Conservation (phyloP, 179 eudicot species). For the Camellia oleifera region DNA sequence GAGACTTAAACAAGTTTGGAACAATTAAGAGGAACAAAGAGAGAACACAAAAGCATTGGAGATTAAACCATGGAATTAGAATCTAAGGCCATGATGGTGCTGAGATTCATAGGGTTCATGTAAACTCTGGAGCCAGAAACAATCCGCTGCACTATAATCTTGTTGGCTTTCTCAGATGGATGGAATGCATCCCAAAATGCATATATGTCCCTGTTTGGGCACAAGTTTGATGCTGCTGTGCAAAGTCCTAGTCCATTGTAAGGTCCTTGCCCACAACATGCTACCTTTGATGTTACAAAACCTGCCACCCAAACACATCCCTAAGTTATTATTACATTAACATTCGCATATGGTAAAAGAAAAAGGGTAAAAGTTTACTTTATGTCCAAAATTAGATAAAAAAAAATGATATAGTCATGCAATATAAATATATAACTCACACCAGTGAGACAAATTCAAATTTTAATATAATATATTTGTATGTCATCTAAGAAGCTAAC, state of each 20-base stretch:
- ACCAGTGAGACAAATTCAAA: too few species aligned
- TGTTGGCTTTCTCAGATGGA: constrained; percentile 53
- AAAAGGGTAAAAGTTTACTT: too few species aligned
- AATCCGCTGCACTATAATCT: constrained; percentile 45
- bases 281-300: constrained; percentile 21
- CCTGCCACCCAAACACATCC: constrained; percentile 12
- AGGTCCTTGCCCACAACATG: constrained; percentile 67
- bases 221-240: constrained; percentile 41
- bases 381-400: too few species aligned
- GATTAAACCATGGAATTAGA: background rate
- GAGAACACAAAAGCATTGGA: too few species aligned
- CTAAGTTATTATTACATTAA: too few species aligned
- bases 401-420: too few species aligned
- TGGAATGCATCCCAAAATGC: constrained; percentile 65
- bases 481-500: too few species aligned
- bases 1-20: too few species aligned
- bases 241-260: constrained; percentile 58
- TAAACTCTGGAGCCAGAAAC: constrained; percentile 35
- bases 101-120: constrained; percentile 59
- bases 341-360: too few species aligned
- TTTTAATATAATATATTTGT: too few species aligned
- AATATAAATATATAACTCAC: too few species aligned
- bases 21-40: background rate
- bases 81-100: constrained; percentile 21
- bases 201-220: constrained; percentile 39